Evolutionary conservation across 371 early-diverging fungal genomes (phyloP).

Genomic region (Apophysomyces elegans): DNA sequence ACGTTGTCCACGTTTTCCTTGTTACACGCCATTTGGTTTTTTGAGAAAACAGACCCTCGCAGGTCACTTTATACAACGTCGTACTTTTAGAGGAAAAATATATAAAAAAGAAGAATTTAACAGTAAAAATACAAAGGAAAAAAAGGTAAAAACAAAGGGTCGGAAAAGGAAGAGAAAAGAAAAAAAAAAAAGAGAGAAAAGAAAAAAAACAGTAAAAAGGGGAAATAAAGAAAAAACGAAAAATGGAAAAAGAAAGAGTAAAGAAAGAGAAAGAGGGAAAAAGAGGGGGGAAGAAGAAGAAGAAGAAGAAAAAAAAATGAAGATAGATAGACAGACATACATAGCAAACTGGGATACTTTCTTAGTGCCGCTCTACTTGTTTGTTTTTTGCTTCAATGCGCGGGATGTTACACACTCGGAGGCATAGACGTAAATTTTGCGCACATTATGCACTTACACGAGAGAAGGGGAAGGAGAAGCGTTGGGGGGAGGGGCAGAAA

Average conservation of each 20-base stretch:
- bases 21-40: slow-evolving; percentile 1
- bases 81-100: not conserved
- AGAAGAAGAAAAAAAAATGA: not conserved
- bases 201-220: not conserved
- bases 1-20: not conserved
- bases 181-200: not conserved
- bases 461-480: not conserved
- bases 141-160: not conserved
- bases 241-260: not conserved
- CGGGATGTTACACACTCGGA: not conserved
- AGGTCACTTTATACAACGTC: not conserved
- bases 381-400: not conserved
- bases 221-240: not conserved
- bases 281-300: not conserved
- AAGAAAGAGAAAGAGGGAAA: not conserved
- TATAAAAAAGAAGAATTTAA: not conserved
- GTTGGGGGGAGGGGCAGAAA: not conserved
- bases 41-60: not conserved
- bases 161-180: slow-evolving; percentile 14
- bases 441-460: not conserved
- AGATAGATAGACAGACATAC: not conserved
- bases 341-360: too few relatives aligned
- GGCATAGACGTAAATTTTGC: not conserved
- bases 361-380: too few relatives aligned
- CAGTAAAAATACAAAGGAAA: not conserved